phyloP scores from a whole-genome alignment of 2,329 filamentous ascomycete genomes.

The Alternaria atra region DNA sequence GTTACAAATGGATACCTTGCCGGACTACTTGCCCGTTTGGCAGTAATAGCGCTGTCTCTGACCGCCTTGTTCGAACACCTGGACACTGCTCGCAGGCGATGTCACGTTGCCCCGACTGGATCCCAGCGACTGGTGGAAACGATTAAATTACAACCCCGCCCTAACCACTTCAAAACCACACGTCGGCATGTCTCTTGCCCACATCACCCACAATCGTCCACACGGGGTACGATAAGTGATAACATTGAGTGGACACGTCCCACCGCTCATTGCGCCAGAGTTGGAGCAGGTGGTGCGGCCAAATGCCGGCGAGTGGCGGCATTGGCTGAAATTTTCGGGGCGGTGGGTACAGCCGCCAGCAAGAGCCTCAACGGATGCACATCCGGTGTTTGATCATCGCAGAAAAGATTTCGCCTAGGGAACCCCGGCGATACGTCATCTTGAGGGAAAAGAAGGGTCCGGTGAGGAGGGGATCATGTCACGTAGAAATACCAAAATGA shows the following conservation, averaged over 20 bases:
- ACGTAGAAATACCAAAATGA: constrained; percentile 11
- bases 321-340: constrained; percentile 32
- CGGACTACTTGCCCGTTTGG: constrained; percentile 16
- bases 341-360: constrained; percentile 31
- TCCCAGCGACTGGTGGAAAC: constrained; percentile 13
- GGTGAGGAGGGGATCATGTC: constrained; percentile 10
- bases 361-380: constrained; percentile 35
- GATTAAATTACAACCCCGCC: not conserved
- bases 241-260: constrained; percentile 25
- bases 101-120: not conserved
- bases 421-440: constrained; percentile 37
- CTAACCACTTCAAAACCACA: not conserved
- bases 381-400: constrained; percentile 18
- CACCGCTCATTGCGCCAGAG: constrained; percentile 27
- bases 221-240: constrained; percentile 16
- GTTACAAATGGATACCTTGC: constrained; percentile 3
- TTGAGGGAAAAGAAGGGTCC: constrained; percentile 24
- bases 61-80: constrained; percentile 9
- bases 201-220: constrained; percentile 5
- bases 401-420: constrained; percentile 40
- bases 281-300: constrained; percentile 22
- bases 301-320: constrained; percentile 25
- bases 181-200: not conserved
- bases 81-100: not conserved
- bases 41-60: constrained; percentile 7